Evolutionary conservation across 768 basidiomycete species (phyloP).

Genomic region (Pleurotus tuoliensis): DNA sequence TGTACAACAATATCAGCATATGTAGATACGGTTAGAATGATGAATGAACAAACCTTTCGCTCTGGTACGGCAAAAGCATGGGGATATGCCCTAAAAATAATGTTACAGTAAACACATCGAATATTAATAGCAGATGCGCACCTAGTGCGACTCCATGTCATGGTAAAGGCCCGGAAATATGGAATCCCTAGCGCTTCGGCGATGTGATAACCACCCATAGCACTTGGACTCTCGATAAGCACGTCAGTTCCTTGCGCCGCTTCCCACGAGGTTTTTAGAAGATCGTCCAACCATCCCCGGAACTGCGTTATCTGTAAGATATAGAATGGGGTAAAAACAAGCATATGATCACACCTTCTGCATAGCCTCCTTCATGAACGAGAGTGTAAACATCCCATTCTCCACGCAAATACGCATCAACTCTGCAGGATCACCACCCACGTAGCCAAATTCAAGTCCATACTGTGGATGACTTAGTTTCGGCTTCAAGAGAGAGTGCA

Average conservation of each 20-base stretch:
- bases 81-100: conserved; percentile 72
- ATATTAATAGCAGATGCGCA: conserved; percentile 15
- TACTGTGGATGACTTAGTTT: conserved; percentile 45
- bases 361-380: conserved; percentile 89
- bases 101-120: not conserved
- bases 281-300: conserved; percentile 96
- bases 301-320: conserved; percentile 49
- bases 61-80: conserved; percentile 99
- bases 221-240: conserved; percentile 91
- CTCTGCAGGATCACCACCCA: conserved; percentile 97
- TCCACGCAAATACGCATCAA: conserved; percentile 97
- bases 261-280: conserved; percentile 93
- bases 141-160: conserved; percentile 97
- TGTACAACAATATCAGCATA: conserved; percentile 10
- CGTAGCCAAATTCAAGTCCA: conserved; percentile 92
- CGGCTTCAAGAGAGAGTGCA: conserved; percentile 1
- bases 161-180: conserved; percentile 94
- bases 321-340: conserved; percentile 5
- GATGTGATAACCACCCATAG: conserved; percentile 97
- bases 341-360: conserved; percentile 56
- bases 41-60: conserved; percentile 57
- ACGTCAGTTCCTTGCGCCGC: conserved; percentile 95
- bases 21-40: not conserved
- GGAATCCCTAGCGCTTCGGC: conserved; percentile 92
- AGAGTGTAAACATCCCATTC: conserved; percentile 95